A percentile compares a stretch with the other conserved stretches of the same genome.
These are phyloP conservation scores for Phoma sp. DNA, from an alignment of 2,329 filamentous ascomycete genomes.

Conservation along the genomic window DNA sequence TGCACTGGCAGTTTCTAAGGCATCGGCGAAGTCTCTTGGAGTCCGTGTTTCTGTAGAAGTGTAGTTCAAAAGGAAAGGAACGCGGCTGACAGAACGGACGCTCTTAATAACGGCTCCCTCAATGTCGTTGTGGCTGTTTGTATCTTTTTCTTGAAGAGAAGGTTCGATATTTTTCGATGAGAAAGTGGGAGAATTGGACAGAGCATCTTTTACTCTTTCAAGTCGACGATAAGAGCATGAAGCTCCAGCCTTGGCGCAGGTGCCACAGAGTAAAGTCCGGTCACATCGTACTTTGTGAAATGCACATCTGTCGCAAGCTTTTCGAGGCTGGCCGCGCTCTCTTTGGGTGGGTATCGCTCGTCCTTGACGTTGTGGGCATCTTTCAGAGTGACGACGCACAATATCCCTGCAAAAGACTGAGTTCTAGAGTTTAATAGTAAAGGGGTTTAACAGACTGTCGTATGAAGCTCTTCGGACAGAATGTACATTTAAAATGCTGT, in stretches of 20 bases:
- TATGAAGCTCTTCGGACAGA: neutral
- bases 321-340: conserved; percentile 6
- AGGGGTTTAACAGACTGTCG: neutral
- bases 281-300: neutral
- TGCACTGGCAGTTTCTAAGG: neutral
- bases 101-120: too few species aligned
- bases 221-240: neutral
- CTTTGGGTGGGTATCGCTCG: neutral
- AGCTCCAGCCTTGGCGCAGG: neutral
- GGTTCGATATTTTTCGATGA: too few species aligned
- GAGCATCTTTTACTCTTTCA: too few species aligned
- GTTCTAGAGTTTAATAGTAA: neutral
- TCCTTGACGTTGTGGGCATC: conserved; percentile 1
- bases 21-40: conserved; percentile 1
- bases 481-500: neutral
- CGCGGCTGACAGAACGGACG: neutral
- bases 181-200: too few species aligned
- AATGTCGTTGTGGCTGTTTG: too few species aligned
- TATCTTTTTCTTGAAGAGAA: too few species aligned
- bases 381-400: conserved; percentile 4
- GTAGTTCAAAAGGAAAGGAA: conserved; percentile 8
- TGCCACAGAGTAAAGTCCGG: neutral
- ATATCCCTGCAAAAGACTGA: neutral
- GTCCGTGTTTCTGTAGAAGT: neutral
- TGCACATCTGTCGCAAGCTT: conserved; percentile 2